A percentile compares a stretch with the other conserved stretches of the same genome.
Evolutionary conservation across 164 flowering plant species (phyloP).

Genomic region (Sedum album): DNA sequence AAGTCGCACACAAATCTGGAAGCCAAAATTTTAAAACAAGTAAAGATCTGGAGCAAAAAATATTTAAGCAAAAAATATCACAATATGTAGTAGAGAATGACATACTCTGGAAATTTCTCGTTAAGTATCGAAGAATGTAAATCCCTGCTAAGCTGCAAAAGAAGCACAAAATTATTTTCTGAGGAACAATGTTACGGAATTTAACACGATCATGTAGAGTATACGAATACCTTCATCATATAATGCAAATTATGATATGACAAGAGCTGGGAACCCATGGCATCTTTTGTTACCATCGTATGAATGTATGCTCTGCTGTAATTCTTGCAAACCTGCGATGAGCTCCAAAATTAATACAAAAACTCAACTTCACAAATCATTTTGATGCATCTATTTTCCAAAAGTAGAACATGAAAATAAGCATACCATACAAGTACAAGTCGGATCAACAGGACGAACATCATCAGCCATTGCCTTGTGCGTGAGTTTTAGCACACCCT

Average conservation of each 20-base stretch:
- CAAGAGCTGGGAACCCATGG: slow-evolving; percentile 94
- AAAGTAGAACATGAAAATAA: neutral
- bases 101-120: slow-evolving; percentile 84
- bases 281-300: slow-evolving; percentile 94
- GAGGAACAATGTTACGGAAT: neutral
- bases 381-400: neutral
- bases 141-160: slow-evolving; percentile 82
- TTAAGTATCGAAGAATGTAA: slow-evolving; percentile 75
- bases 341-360: neutral
- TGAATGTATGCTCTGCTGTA: slow-evolving; percentile 86
- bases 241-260: slow-evolving; percentile 85
- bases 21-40: slow-evolving; percentile 6
- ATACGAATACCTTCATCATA: slow-evolving; percentile 93
- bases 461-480: slow-evolving; percentile 82
- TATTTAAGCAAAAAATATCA: no score
- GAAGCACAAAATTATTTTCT: slow-evolving; percentile 7
- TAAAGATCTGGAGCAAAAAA: neutral
- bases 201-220: no score
- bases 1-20: slow-evolving; percentile 84
- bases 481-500: slow-evolving; percentile 87
- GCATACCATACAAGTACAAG: slow-evolving; percentile 90
- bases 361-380: neutral
- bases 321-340: slow-evolving; percentile 79
- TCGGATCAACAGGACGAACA: slow-evolving; percentile 72
- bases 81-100: neutral